Conservation (phyloP, 768 basidiomycete species). For the Lentinula boryana region DNA sequence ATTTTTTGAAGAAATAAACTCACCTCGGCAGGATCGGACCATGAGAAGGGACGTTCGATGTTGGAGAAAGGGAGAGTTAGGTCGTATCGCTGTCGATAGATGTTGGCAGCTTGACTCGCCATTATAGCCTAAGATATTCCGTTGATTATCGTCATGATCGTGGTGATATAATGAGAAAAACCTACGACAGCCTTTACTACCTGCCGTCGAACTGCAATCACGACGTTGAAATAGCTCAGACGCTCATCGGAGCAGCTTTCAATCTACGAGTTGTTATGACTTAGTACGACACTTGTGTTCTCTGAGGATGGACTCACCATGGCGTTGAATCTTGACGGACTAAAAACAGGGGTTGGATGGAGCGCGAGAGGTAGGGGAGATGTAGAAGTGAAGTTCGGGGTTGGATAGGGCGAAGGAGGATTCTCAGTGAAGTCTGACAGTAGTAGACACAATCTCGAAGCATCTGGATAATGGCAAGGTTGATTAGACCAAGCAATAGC, state of each 20-base stretch:
- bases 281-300: background rate
- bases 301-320: constrained; percentile 17
- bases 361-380: background rate
- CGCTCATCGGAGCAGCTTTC: constrained; percentile 21
- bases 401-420: background rate
- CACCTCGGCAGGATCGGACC: constrained; percentile 51
- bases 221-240: constrained; percentile 23
- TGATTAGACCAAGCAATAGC: constrained; percentile 29
- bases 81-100: constrained; percentile 35
- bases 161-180: background rate
- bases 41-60: constrained; percentile 35
- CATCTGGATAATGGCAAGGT: constrained; percentile 25
- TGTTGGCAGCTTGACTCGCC: constrained; percentile 29
- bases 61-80: constrained; percentile 18
- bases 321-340: constrained; percentile 21
- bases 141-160: constrained; percentile 7
- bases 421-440: constrained; percentile 13
- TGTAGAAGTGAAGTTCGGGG: background rate
- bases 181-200: constrained; percentile 34
- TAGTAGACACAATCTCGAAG: constrained; percentile 28
- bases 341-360: constrained; percentile 21
- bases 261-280: constrained; percentile 11
- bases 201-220: constrained; percentile 28
- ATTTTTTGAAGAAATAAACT: constrained; percentile 7
- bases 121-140: constrained; percentile 28